Evolutionary conservation across 495 filamentous ascomycete genomes (phyloP).

Genomic region (Pseudoneurospora amorphoporcata): DNA sequence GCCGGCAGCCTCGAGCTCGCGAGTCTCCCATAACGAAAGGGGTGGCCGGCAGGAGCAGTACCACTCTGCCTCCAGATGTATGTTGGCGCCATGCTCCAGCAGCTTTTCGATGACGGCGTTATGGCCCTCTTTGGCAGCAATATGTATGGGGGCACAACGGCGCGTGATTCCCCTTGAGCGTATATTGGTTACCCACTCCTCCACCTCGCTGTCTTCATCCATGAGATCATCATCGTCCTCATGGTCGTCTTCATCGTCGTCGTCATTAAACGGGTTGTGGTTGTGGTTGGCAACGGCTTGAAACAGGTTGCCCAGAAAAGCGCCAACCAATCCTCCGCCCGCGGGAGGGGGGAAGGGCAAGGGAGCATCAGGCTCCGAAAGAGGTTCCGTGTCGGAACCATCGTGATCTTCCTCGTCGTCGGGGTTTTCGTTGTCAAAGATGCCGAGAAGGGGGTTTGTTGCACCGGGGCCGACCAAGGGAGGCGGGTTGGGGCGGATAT

Average conservation of each 20-base stretch:
- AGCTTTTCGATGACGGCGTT: constrained; percentile 21
- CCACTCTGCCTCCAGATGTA: constrained; percentile 1
- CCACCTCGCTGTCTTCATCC: not conserved
- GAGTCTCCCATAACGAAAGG: not conserved
- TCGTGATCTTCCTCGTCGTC: not conserved
- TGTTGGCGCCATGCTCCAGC: constrained; percentile 19
- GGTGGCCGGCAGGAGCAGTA: not conserved
- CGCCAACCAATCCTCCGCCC: not conserved
- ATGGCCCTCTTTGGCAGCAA: constrained; percentile 13
- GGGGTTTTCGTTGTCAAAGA: not conserved
- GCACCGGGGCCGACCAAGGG: not conserved
- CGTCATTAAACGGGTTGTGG: not conserved
- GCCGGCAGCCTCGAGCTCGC: not conserved
- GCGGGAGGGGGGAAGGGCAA: not conserved
- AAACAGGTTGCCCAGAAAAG: not conserved
- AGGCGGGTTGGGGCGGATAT: not conserved
- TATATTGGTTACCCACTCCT: not conserved
- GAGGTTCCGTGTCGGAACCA: not conserved
- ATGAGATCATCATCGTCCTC: not conserved
- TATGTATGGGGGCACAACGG: not conserved
- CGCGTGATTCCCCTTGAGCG: not conserved
- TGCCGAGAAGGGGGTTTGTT: not conserved
- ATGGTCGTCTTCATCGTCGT: not conserved
- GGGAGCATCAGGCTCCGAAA: not conserved
- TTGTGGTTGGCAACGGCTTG: not conserved